A percentile compares a stretch with the other conserved stretches of the same genome.
Evolutionary conservation across 352 stramenopile genomes (phyloP).

Genomic region (Globisporangium parvum): DNA sequence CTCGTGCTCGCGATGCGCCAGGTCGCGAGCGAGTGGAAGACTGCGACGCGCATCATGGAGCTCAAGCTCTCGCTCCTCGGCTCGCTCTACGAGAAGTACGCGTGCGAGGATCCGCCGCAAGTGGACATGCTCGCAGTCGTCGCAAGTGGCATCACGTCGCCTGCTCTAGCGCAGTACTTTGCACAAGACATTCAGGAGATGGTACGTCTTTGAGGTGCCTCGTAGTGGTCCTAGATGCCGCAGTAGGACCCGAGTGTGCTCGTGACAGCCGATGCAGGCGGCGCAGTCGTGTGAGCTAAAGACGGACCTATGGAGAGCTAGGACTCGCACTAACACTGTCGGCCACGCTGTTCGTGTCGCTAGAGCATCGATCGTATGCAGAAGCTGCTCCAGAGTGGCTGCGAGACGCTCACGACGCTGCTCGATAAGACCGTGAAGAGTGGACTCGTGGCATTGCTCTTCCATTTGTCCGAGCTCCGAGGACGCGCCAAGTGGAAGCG

Average conservation of each 20-base stretch:
- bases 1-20: conserved; percentile 27
- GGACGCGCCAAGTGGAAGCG: conserved; percentile 44
- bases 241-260: too few species aligned
- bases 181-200: conserved; percentile 80
- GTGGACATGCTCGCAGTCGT: conserved; percentile 67
- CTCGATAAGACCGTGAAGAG: conserved; percentile 31
- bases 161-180: conserved; percentile 70
- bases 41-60: conserved; percentile 67
- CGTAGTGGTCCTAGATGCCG: too few species aligned
- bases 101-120: conserved; percentile 48
- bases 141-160: conserved; percentile 49
- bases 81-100: conserved; percentile 77
- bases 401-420: conserved; percentile 26
- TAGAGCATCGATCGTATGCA: conserved; percentile 60
- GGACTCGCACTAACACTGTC: too few species aligned
- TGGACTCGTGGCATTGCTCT: conserved; percentile 30
- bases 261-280: too few species aligned
- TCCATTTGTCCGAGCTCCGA: conserved; percentile 48
- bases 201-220: too few species aligned
- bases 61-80: conserved; percentile 71
- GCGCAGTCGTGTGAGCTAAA: too few species aligned
- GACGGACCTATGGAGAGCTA: too few species aligned
- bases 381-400: conserved; percentile 39
- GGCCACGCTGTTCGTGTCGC: not conserved
- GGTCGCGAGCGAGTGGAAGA: conserved; percentile 66